A percentile compares a stretch with the other conserved stretches of the same genome.
Conservation (phyloP, 2,329 filamentous ascomycete genomes). For the Ophiostoma quercus region DNA sequence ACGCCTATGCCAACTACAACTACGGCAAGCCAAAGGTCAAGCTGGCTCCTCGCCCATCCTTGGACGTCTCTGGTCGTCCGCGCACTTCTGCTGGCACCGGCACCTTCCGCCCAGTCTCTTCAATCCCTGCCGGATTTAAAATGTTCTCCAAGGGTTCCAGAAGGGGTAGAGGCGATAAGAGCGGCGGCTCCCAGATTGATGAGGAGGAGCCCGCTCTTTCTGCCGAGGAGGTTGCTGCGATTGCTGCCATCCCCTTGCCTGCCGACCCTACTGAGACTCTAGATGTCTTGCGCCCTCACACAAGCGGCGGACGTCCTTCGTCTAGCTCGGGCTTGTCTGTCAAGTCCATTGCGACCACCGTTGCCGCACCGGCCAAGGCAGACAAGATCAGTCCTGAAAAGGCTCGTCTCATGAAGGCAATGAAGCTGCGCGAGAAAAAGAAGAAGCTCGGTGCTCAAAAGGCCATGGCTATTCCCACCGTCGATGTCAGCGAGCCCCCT, state of each 20-base stretch:
- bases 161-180: conserved; percentile 40
- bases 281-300: conserved; percentile 34
- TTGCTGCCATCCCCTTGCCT: conserved; percentile 32
- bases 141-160: conserved; percentile 55
- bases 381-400: conserved; percentile 77
- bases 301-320: conserved; percentile 37
- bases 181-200: not conserved
- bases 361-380: conserved; percentile 40
- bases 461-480: conserved; percentile 29
- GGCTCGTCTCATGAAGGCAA: conserved; percentile 84
- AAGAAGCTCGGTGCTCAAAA: conserved; percentile 41
- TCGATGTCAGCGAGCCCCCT: conserved; percentile 30
- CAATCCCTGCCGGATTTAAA: conserved; percentile 76
- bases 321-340: conserved; percentile 45
- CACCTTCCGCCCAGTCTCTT: conserved; percentile 66
- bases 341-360: conserved; percentile 39
- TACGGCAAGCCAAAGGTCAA: conserved; percentile 76
- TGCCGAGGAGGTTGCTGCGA: not conserved
- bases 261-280: conserved; percentile 32
- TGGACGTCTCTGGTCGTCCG: conserved; percentile 57
- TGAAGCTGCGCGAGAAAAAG: conserved; percentile 83
- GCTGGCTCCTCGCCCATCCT: conserved; percentile 76
- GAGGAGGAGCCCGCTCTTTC: conserved; percentile 10
- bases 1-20: conserved; percentile 45
- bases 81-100: conserved; percentile 55